Conservation (phyloP, 2,329 filamentous ascomycete species). For the Colletotrichum navitas region DNA sequence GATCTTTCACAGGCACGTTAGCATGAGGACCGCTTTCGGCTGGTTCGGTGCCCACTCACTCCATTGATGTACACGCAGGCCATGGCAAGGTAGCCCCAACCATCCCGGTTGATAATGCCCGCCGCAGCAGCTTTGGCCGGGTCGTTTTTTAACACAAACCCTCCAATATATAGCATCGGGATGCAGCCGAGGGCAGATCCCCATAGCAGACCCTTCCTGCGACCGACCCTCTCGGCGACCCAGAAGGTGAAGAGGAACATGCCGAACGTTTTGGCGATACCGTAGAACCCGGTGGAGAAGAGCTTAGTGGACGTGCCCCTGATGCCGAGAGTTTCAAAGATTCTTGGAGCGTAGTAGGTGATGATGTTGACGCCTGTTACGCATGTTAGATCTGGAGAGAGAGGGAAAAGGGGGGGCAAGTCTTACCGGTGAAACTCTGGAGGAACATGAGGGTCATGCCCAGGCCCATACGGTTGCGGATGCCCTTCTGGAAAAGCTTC, state of each 20-base stretch:
- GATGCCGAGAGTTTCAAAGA: conserved; percentile 55
- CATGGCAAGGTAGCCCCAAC: conserved; percentile 60
- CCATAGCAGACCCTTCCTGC: conserved; percentile 61
- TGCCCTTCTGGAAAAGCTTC: conserved; percentile 53
- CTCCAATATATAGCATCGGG: conserved; percentile 57
- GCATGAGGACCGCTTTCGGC: rapidly evolving
- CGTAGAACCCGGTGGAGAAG: conserved; percentile 57
- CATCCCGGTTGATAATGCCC: conserved; percentile 58
- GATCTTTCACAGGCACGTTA: conserved; percentile 13
- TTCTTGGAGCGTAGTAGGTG: conserved; percentile 64
- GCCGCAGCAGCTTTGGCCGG: conserved; percentile 56
- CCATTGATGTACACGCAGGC: conserved; percentile 60
- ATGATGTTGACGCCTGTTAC: conserved; percentile 68
- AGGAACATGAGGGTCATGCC: conserved; percentile 64
- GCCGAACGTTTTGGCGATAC: conserved; percentile 53
- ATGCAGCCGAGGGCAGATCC: conserved; percentile 56
- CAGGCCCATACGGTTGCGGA: conserved; percentile 61
- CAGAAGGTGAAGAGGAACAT: conserved; percentile 57
- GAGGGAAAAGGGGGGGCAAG: no score
- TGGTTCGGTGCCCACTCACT: conserved; percentile 1
- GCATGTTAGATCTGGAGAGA: not conserved
- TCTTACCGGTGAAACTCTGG: conserved; percentile 49
- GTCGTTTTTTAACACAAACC: conserved; percentile 49
- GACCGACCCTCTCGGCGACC: conserved; percentile 62
- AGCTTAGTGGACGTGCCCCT: conserved; percentile 50